These are phyloP conservation scores for Cicer yamashitae DNA, from an alignment of 306 rosid genomes.

Conservation along the genomic window DNA sequence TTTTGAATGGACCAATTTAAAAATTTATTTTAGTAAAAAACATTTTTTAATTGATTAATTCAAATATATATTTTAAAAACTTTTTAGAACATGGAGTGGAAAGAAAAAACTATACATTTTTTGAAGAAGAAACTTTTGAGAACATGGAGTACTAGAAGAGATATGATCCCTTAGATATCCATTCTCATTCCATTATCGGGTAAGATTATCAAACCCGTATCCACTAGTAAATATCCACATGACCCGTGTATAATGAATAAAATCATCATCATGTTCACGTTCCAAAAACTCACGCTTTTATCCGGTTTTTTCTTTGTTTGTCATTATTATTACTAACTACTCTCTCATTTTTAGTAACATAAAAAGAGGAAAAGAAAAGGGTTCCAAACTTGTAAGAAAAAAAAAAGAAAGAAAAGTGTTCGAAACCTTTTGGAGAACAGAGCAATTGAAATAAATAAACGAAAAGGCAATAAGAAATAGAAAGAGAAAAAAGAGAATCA, in stretches of 20 bases:
- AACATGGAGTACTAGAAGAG: too few species aligned
- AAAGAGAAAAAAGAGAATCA: constrained; percentile 15
- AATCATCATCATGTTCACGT: constrained; percentile 2
- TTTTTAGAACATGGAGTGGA: too few species aligned
- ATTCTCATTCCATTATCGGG: neutral
- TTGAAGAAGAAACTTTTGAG: too few species aligned
- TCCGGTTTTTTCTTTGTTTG: neutral
- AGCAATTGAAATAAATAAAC: constrained; percentile 9
- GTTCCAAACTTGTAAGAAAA: neutral
- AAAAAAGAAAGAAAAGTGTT: constrained; percentile 25
- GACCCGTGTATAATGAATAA: neutral
- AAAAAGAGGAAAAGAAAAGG: constrained; percentile 18
- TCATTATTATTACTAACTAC: neutral
- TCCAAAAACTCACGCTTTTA: constrained; percentile 35
- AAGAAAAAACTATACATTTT: too few species aligned
- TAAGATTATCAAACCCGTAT: neutral
- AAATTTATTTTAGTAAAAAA: too few species aligned
- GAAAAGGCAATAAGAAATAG: neutral
- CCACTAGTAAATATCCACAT: neutral
- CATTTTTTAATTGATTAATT: too few species aligned
- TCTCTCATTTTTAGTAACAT: too few species aligned
- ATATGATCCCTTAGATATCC: too few species aligned
- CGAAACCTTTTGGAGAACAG: constrained; percentile 48
- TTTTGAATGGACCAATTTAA: too few species aligned
- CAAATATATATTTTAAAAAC: too few species aligned